Percentiles rank a stretch among this genome's conserved stretches.
Conservation (phyloP, 352 stramenopile species). For the Plasmopara halstedii region DNA sequence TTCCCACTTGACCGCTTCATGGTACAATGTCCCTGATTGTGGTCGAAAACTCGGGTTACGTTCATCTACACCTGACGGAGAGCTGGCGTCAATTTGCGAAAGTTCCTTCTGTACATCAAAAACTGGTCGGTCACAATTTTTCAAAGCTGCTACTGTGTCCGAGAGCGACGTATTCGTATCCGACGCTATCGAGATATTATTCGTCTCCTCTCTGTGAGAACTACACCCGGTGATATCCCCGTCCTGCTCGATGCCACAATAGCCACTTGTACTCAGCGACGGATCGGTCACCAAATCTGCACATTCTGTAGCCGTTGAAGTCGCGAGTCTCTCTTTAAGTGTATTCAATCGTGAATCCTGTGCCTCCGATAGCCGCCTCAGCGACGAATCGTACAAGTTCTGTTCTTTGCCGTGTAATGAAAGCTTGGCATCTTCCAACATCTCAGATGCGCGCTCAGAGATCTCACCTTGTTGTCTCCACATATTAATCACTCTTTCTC, state of each 20-base stretch:
- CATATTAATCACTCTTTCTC: slow-evolving; percentile 73
- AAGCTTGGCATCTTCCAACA: slow-evolving; percentile 74
- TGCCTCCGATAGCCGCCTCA: slow-evolving; percentile 50
- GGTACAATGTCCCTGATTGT: slow-evolving; percentile 62
- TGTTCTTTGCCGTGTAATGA: slow-evolving; percentile 76
- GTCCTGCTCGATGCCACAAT: slow-evolving; percentile 5
- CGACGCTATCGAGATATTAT: not conserved
- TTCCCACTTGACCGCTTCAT: slow-evolving; percentile 82
- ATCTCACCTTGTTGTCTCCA: slow-evolving; percentile 76
- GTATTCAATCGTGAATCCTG: slow-evolving; percentile 63
- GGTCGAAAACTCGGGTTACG: slow-evolving; percentile 36
- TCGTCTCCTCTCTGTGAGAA: slow-evolving; percentile 5
- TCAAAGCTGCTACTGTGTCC: slow-evolving; percentile 1
- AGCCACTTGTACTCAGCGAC: slow-evolving; percentile 31
- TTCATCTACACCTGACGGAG: slow-evolving; percentile 23
- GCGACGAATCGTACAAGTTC: slow-evolving; percentile 64
- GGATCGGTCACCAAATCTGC: slow-evolving; percentile 7
- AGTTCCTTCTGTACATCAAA: slow-evolving; percentile 22
- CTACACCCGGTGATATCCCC: slow-evolving; percentile 5
- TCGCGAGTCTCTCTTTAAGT: slow-evolving; percentile 51
- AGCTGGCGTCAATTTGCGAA: slow-evolving; percentile 5
- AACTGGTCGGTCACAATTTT: slow-evolving; percentile 14
- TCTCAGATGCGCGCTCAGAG: slow-evolving; percentile 72
- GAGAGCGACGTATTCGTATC: slow-evolving; percentile 4
- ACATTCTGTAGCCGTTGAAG: slow-evolving; percentile 5